These are phyloP conservation scores for Clarkia xantiana DNA, from an alignment of 345 rosid species.

Conservation along the genomic window DNA sequence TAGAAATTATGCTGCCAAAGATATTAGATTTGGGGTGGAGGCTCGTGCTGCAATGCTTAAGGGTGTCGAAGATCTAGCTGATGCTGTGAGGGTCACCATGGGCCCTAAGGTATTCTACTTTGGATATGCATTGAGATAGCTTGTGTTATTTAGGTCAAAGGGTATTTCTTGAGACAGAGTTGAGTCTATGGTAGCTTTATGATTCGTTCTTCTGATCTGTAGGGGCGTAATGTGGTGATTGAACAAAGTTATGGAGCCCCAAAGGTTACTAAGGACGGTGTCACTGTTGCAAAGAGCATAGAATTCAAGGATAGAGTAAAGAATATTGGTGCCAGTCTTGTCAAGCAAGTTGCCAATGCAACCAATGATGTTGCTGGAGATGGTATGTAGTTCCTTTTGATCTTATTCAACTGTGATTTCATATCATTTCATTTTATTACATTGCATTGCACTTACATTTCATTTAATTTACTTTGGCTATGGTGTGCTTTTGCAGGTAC, in stretches of 20 bases:
- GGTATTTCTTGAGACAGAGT: no score
- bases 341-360: constrained; percentile 96
- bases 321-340: constrained; percentile 93
- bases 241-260: constrained; percentile 96
- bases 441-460: not conserved
- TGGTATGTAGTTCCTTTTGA: constrained; percentile 16
- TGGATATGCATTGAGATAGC: not conserved
- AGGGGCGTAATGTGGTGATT: constrained; percentile 90
- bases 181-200: not conserved
- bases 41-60: constrained; percentile 80
- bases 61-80: constrained; percentile 92
- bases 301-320: constrained; percentile 77
- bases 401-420: not conserved
- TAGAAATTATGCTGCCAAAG: constrained; percentile 85
- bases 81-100: constrained; percentile 86
- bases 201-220: not conserved
- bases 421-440: not conserved
- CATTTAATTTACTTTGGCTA: not conserved
- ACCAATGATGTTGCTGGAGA: constrained; percentile 91
- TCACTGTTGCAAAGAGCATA: constrained; percentile 93
- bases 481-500: constrained; percentile 34
- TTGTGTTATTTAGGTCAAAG: not conserved
- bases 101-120: constrained; percentile 67
- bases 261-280: constrained; percentile 95
- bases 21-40: constrained; percentile 71